Base-by-base conservation (phyloP, 192 early-diverging fungal species). In the Gryganskiella cystojenkinii region DNA sequence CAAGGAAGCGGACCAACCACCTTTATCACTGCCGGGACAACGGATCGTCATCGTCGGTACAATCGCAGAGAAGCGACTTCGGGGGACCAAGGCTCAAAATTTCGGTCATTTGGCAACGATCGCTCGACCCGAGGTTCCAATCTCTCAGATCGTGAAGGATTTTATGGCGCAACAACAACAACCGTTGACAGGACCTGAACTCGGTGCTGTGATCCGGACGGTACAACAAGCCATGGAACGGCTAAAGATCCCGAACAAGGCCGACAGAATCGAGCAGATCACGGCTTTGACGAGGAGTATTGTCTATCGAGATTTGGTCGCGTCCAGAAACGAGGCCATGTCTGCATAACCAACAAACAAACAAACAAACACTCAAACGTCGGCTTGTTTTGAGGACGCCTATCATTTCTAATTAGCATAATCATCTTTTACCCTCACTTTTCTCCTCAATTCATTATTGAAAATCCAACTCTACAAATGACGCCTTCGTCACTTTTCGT, bases 31-130 rank as follows among this genome's bases (percentile, higher is more conserved):
- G 35, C 33, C 10, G 35, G 35, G 19, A 0, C 34, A 9, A 24
- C 54, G 71, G 33, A 64, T 78, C 2, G 42, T 69, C 11, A 24
- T 78, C 2, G 74, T 69, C 0, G 74, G 67, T 4, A 69, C 55
- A 3, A 68, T 69, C 30, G 55, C 34, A 0, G 61, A 69, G 56
- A 78, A 69, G 61, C 44, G 56, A 0, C 50, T 78, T 6, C 11
- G 31, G 3, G 74, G 66, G 1, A 50, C 49, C 3, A 67, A 67
- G 25, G 1, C 27, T 7, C 63, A 46, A 13, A 62, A 35, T 8
- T 61, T 55, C 9, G 64, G 64, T 22, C 43, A 61, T n/a, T 14
- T 74, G 10, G 64, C 71, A 4, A 27, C 20, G 2, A 44, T 63
- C 3, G 58, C 57, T 0, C 42, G 65, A 6, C 57, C 66, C 7